Conservation (phyloP, 495 filamentous ascomycete genomes). For the Jackrogersella minutella region DNA sequence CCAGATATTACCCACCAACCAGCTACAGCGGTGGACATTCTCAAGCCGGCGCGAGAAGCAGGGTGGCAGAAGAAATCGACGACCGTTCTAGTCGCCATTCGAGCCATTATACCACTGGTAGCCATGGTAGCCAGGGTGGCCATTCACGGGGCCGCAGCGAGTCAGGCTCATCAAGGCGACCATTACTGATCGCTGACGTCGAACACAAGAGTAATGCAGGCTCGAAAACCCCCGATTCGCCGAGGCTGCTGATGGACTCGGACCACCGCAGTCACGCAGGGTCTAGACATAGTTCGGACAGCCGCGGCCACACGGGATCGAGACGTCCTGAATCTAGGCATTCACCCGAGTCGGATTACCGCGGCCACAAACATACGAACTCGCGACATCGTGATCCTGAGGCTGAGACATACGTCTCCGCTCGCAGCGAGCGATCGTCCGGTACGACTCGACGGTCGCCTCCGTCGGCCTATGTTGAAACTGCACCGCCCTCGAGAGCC, state of each 20-base stretch:
- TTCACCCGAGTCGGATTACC: conserved; percentile 27
- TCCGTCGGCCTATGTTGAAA: conserved; percentile 21
- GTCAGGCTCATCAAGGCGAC: conserved; percentile 39
- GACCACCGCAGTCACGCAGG: conserved; percentile 44
- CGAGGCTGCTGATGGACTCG: conserved; percentile 32
- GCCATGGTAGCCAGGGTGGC: too few relatives aligned
- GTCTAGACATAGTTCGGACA: conserved; percentile 33
- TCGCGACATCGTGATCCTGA: conserved; percentile 36
- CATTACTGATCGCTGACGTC: conserved; percentile 43
- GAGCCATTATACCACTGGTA: conserved; percentile 38
- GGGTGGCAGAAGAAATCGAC: conserved; percentile 56
- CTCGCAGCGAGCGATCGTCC: conserved; percentile 47
- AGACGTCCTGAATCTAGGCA: conserved; percentile 18
- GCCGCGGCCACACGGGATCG: conserved; percentile 36
- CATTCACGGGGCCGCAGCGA: conserved; percentile 49
- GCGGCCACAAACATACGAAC: conserved; percentile 22
- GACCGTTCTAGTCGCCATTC: conserved; percentile 51
- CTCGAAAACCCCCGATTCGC: conserved; percentile 23
- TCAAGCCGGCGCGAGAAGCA: conserved; percentile 44
- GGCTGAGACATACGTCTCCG: conserved; percentile 50
- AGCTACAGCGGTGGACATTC: conserved; percentile 51
- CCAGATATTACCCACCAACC: conserved; percentile 47
- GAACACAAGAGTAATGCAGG: conserved; percentile 36
- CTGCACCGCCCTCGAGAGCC: conserved; percentile 34
- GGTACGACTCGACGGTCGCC: conserved; percentile 41